Evolutionary conservation across 169 alveolate species (phyloP).

Genomic region (Plasmodium yoelii): DNA sequence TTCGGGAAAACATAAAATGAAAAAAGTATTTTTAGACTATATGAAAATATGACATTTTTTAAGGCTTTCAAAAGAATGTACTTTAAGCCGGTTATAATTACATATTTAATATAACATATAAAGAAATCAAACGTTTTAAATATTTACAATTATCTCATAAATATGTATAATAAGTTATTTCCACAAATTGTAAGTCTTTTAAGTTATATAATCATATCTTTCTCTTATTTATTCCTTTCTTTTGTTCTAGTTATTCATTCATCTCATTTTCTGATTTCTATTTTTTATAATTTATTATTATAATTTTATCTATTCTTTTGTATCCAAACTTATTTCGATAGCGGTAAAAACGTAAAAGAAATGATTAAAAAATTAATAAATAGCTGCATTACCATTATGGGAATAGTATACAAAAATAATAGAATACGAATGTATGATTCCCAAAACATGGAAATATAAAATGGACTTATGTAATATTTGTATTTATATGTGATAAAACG

Average conservation of each 20-base stretch:
- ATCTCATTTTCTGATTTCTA: too few species aligned
- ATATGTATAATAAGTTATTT: slow-evolving; percentile 7
- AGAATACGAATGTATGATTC: too few species aligned
- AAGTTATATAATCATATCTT: slow-evolving; percentile 10
- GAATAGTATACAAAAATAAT: too few species aligned
- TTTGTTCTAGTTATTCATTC: background rate
- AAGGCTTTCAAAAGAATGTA: slow-evolving; percentile 8
- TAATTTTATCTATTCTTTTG: too few species aligned
- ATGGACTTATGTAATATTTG: too few species aligned
- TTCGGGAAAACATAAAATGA: background rate
- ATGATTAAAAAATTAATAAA: too few species aligned
- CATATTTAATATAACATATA: slow-evolving; percentile 18
- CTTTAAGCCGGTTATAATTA: background rate
- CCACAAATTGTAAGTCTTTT: background rate
- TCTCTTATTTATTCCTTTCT: slow-evolving; percentile 6
- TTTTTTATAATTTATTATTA: too few species aligned
- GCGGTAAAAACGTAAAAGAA: too few species aligned
- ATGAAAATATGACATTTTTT: slow-evolving; percentile 8
- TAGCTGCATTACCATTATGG: too few species aligned
- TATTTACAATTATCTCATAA: slow-evolving; percentile 12
- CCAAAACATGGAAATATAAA: too few species aligned
- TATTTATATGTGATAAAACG: too few species aligned
- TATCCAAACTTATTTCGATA: too few species aligned
- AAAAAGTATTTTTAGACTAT: slow-evolving; percentile 8
- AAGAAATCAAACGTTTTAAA: slow-evolving; percentile 29